Conservation (phyloP, 2,329 filamentous ascomycete genomes). For the Nigrospora oryzae region DNA sequence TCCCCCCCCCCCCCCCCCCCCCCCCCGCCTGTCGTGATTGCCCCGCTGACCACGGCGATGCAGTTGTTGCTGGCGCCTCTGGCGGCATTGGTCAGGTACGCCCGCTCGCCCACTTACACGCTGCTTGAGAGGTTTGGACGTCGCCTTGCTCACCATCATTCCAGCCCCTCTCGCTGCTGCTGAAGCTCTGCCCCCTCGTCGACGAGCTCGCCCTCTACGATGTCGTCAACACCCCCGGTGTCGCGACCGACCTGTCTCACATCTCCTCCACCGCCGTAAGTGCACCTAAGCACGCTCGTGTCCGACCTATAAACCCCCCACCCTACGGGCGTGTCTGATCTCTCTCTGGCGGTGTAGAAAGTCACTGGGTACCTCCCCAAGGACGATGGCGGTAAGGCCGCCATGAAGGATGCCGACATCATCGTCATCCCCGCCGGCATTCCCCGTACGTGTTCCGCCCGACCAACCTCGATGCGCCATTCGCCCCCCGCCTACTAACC, state of each 20-base stretch:
- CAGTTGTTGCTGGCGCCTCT: conserved; percentile 86
- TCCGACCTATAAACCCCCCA: conserved; percentile 1
- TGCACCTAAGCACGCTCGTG: conserved; percentile 6
- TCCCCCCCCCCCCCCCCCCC: too few relatives aligned
- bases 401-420: conserved; percentile 88
- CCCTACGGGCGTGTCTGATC: not conserved
- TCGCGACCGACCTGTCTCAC: conserved; percentile 92
- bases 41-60: conserved; percentile 3
- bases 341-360: conserved; percentile 47
- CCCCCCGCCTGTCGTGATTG: too few relatives aligned
- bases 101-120: conserved; percentile 6
- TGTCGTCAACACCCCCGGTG: conserved; percentile 97
- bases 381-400: conserved; percentile 76
- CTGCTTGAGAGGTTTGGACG: not conserved
- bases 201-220: conserved; percentile 95
- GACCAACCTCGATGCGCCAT: conserved; percentile 1
- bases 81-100: conserved; percentile 96
- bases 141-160: not conserved
- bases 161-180: conserved; percentile 89
- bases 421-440: conserved; percentile 97
- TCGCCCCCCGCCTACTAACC: conserved; percentile 9
- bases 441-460: conserved; percentile 60
- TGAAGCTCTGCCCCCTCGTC: conserved; percentile 83
- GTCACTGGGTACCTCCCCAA: conserved; percentile 81
- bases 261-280: conserved; percentile 81